Evolutionary conservation across 345 rosid genomes (phyloP), one percentile per base, ranked within the genome.

Genomic region (Syzygium jambos): DNA sequence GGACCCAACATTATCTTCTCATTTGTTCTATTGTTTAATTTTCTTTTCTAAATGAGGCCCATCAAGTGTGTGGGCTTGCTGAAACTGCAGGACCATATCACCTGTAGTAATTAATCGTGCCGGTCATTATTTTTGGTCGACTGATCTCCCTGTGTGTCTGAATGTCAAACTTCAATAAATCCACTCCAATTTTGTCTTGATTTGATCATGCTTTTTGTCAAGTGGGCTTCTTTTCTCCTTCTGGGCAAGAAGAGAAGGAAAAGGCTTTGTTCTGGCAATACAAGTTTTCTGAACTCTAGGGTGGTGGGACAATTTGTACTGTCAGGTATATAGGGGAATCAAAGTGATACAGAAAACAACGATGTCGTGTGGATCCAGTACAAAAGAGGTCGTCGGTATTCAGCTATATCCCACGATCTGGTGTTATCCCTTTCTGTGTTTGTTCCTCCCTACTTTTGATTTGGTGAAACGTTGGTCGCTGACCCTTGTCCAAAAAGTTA

Each of bases 391-490:
- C 78, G 34, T 1, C 23, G 78, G 23, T 17, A 30, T 38, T 17
- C 16, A 23, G 5, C 78, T 16, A 4, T 30, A 17, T 63, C 10
- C 29, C 38, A 13, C 38, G 15, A 63, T 10, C 30, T 29, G 15
- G 5, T 29, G 77, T 29, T 29, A 63, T 15, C 10, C 2, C 34
- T 63, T 7, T 0, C 34, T 0, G 0, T 4, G 5, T 29, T 63
- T 63, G 0, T 8, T 63, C 77, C 0, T 63, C 41, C 7, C 77
- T 17, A 34, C 21, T 68, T 68, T 34, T 2, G 1, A 68, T 68
- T 34, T 9, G 5, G 13, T 9, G 46, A 1, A 68, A 34, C 1
- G 25, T 68, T 30, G 23, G 23, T 2, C 0, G 5, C 7, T 19
- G 0, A 65, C 6, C 9, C 11, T 30, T 16, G 78, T 30, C 38